Conservation (phyloP, 768 basidiomycete species). For the Kockovaella imperatae region DNA sequence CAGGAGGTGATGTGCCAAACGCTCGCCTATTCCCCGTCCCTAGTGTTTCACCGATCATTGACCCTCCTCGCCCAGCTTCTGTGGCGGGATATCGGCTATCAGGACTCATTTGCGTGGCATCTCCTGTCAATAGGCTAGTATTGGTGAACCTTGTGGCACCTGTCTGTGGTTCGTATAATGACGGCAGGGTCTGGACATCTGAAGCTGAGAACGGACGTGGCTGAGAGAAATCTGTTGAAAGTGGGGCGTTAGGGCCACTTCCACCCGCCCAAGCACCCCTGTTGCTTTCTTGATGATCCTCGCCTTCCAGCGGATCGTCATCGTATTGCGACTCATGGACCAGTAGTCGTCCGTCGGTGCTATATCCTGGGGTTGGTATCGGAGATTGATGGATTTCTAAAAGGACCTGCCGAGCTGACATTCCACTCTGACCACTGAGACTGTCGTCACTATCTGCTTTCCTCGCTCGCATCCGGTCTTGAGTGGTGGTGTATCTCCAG, state of each 20-base stretch:
- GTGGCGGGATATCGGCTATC: conserved; percentile 5
- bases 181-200: conserved; percentile 7
- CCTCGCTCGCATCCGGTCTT: conserved; percentile 1
- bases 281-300: too few relatives aligned
- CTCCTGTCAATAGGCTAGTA: background rate
- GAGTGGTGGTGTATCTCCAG: conserved; percentile 13
- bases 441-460: background rate
- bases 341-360: too few relatives aligned
- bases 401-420: too few relatives aligned
- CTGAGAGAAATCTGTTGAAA: conserved; percentile 5
- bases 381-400: too few relatives aligned
- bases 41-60: conserved; percentile 10
- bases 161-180: conserved; percentile 18
- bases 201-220: background rate
- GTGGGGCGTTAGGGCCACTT: too few relatives aligned
- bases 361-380: too few relatives aligned
- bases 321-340: too few relatives aligned
- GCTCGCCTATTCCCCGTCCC: conserved; percentile 12
- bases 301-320: too few relatives aligned
- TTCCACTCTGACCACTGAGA: too few relatives aligned
- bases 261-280: too few relatives aligned
- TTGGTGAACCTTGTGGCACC: conserved; percentile 10
- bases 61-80: background rate
- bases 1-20: too few relatives aligned
- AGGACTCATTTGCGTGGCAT: background rate